Evolutionary conservation across 2,329 filamentous ascomycete species (phyloP), one percentile per base, ranked within the genome.

Genomic region (Fulvia fulva): DNA sequence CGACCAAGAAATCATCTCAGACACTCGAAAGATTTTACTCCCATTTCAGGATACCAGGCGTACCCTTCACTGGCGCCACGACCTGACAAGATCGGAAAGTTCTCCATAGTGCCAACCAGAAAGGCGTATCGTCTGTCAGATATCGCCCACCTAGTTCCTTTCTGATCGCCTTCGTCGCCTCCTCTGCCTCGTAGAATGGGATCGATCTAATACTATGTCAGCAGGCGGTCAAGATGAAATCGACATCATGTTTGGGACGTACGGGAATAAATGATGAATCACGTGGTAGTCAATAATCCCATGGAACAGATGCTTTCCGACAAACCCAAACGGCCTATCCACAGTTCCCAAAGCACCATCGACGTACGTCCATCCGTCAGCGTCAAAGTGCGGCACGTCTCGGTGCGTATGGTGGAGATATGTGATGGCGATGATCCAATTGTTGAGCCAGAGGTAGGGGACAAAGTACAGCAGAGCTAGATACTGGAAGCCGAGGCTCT

Each of bases 61-160:
- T 22, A 12, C 32, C 43, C 23, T 84, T 87, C 69, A 84, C 90
- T 55, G 91, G 90, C 84, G 96, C 91, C 63, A 97, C 91, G 88
- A 90, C 96, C 75, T 96, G 90, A 83, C 93, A 97, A 83, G 82
- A 84, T 59, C 91, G 86, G 47, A 89, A 85, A 67, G 84, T 88
- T 65, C 78, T 87, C 84, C 86, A 97, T 73, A 97, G 77, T 67
- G 89, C 86, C 73, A 83, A 83, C 71, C 97, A 75, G 82, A 97
- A 97, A 1, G 62, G 61, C 7, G 61, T 65, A 14, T 64, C 60
- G 25, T 65, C 62, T 19, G 52, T 34, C 34, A 58, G 60, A 72
- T 86, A 86, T 55, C 80, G 74, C 28, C 79, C 74, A 7, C 83
- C 83, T 19, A 86, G 77, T n/a, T 85, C 72, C 9, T 78, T 78